Percentiles rank a stretch among this genome's conserved stretches.
Evolutionary conservation across 108 stramenopile genomes (phyloP).

Genomic region (Fragilaria crotonensis): DNA sequence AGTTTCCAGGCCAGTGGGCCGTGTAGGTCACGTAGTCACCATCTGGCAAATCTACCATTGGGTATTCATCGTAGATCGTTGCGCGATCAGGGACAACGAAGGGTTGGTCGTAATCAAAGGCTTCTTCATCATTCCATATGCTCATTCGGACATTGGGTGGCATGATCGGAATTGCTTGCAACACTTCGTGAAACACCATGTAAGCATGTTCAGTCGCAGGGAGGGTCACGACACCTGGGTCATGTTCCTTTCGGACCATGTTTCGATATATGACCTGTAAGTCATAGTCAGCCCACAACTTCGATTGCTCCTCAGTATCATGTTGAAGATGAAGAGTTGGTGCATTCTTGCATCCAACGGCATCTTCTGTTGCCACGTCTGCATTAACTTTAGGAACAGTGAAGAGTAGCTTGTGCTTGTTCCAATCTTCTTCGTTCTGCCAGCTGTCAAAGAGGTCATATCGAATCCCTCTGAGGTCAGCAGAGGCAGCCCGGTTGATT

Average conservation of each 20-base stretch:
- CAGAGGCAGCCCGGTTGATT: not conserved
- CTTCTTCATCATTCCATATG: not conserved
- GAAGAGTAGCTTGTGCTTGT: not conserved
- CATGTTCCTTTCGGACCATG: not conserved
- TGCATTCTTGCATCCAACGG: not conserved
- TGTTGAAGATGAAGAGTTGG: not conserved
- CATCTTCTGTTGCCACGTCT: not conserved
- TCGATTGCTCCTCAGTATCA: not conserved
- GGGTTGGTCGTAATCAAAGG: not conserved
- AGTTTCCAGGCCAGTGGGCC: not conserved
- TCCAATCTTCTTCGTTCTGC: not conserved
- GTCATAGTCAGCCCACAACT: not conserved
- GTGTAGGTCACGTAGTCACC: constrained; percentile 5
- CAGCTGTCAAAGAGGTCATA: not conserved
- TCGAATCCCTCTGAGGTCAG: not conserved
- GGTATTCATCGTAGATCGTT: not conserved
- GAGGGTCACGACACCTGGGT: not conserved
- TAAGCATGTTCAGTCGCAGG: not conserved
- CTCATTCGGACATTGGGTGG: not conserved
- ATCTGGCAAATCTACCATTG: not conserved
- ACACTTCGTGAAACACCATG: not conserved
- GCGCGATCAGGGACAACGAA: not conserved
- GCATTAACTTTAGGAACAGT: not conserved
- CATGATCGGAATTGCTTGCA: no score
- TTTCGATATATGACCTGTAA: not conserved